A percentile compares a stretch with the other conserved stretches of the same genome.
Evolutionary conservation across 2,329 filamentous ascomycete genomes (phyloP).

Genomic region (Fusarium anthophilum): DNA sequence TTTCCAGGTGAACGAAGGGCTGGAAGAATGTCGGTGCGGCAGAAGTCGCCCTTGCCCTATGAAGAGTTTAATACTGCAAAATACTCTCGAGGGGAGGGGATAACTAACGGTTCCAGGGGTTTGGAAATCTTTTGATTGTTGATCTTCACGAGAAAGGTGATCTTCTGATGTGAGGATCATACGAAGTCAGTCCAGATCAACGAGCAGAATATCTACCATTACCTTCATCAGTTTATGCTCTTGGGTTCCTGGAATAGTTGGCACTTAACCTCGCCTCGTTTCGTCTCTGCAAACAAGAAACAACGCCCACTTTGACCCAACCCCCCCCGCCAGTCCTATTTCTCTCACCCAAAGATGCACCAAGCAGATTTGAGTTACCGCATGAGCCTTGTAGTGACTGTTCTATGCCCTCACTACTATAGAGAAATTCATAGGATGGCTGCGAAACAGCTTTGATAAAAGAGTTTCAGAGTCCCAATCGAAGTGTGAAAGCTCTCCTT

Average conservation of each 20-base stretch:
- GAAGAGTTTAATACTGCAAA: neutral
- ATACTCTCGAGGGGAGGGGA: fast-evolving
- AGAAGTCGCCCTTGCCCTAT: slow-evolving; percentile 19
- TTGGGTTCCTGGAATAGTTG: slow-evolving; percentile 21
- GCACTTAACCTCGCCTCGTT: neutral
- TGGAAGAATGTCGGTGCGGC: slow-evolving; percentile 11
- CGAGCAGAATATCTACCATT: fast-evolving
- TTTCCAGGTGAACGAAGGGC: neutral
- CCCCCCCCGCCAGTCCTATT: neutral
- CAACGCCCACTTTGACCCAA: slow-evolving; percentile 21
- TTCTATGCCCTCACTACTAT: neutral
- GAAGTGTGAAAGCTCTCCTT: neutral
- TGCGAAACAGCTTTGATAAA: slow-evolving; percentile 2
- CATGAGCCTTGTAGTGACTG: neutral
- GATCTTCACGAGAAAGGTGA: neutral
- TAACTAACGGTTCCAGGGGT: slow-evolving; percentile 20
- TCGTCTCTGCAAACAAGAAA: neutral
- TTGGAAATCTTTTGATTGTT: slow-evolving; percentile 1
- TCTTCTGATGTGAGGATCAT: neutral
- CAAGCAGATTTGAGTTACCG: neutral
- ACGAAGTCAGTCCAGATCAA: fast-evolving
- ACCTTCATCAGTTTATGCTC: neutral
- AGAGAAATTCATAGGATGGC: slow-evolving; percentile 13
- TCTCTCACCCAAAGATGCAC: neutral
- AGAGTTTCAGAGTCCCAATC: neutral